These are phyloP conservation scores for Dioscorea dumetorum DNA, from an alignment of 106 monocot genomes.

Conservation along the genomic window DNA sequence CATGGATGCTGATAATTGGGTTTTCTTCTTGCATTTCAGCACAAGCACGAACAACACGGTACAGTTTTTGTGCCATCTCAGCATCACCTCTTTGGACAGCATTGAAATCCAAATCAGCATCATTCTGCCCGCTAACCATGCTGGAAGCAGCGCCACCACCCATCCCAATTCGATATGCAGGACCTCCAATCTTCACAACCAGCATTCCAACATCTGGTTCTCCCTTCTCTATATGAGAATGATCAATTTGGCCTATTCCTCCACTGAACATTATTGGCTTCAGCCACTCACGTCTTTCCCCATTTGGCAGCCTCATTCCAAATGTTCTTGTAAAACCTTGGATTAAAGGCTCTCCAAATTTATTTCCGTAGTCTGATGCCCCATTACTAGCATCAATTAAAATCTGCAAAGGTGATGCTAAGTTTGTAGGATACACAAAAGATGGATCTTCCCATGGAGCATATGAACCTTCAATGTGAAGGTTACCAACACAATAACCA, in stretches of 20 bases:
- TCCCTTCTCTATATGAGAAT: conserved; percentile 64
- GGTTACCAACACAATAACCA: conserved; percentile 96
- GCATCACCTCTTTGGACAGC: conserved; percentile 96
- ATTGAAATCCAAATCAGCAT: conserved; percentile 96
- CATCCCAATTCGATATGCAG: conserved; percentile 95
- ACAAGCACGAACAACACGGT: conserved; percentile 84
- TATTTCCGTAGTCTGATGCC: conserved; percentile 97
- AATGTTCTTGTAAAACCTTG: conserved; percentile 88
- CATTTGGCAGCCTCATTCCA: conserved; percentile 68
- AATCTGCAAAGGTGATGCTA: conserved; percentile 82
- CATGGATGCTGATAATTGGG: conserved; percentile 95
- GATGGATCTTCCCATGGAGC: conserved; percentile 87
- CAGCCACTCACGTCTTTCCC: conserved; percentile 92
- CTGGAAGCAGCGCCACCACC: conserved; percentile 98
- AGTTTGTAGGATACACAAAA: conserved; percentile 72
- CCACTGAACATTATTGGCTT: conserved; percentile 98
- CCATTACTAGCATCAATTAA: conserved; percentile 86
- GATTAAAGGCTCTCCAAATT: conserved; percentile 95
- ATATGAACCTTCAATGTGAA: conserved; percentile 66
- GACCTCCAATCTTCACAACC: conserved; percentile 97
- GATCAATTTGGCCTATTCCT: conserved; percentile 88
- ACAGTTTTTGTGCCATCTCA: conserved; percentile 98
- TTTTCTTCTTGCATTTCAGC: conserved; percentile 83
- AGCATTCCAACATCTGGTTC: conserved; percentile 92
- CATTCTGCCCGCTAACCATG: conserved; percentile 97